These are phyloP conservation scores for Marasmius tenuissimus DNA, from an alignment of 1,284 basidiomycete genomes.

Conservation along the genomic window DNA sequence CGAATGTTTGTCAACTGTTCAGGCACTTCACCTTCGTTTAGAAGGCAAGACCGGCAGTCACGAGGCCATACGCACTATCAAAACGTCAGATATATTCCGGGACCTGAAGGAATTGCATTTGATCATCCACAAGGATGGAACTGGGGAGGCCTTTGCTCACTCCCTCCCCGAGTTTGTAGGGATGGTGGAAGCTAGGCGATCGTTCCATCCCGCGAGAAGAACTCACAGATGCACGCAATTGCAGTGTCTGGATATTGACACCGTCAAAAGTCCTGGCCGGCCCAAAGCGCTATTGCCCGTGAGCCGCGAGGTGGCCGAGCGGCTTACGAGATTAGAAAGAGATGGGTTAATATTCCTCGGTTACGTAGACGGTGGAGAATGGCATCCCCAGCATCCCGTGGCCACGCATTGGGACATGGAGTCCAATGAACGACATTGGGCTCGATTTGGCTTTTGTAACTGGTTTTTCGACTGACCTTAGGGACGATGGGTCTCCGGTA, in stretches of 20 bases:
- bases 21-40: not conserved
- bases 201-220: too few species aligned
- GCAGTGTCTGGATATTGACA: not conserved
- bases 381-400: not conserved
- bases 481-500: too few species aligned
- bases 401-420: not conserved
- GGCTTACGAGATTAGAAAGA: not conserved
- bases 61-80: not conserved
- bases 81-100: not conserved
- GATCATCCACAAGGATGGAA: too few species aligned
- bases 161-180: too few species aligned
- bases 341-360: not conserved
- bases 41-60: not conserved
- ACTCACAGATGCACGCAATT: too few species aligned
- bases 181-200: too few species aligned
- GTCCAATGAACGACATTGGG: not conserved
- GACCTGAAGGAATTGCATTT: not conserved
- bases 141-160: too few species aligned
- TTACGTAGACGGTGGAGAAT: not conserved
- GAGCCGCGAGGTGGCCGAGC: not conserved
- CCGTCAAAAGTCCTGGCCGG: not conserved
- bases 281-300: not conserved
- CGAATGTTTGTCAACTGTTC: not conserved
- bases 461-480: not conserved
- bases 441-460: not conserved